Conservation (phyloP, 441 rosid genomes). For the Pelargonium myrrhifolium region DNA sequence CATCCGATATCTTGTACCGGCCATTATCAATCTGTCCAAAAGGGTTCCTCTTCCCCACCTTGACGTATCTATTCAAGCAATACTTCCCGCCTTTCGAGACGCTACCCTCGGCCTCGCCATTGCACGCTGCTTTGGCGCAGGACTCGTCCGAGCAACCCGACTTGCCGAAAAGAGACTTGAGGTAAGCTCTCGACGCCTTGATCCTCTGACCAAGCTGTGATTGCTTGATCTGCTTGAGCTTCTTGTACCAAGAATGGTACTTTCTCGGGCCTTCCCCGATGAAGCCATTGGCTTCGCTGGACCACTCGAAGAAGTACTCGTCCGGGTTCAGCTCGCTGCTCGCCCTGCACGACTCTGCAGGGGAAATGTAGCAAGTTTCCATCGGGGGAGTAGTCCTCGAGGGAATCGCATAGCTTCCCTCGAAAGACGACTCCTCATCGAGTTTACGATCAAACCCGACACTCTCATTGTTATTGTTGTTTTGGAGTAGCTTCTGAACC, state of each 20-base stretch:
- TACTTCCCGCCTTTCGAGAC: constrained; percentile 15
- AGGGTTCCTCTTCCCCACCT: constrained; percentile 30
- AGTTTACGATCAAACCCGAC: background rate
- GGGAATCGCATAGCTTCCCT: constrained; percentile 24
- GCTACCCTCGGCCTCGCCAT: constrained; percentile 17
- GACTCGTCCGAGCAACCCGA: constrained; percentile 51
- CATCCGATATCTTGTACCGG: constrained; percentile 21
- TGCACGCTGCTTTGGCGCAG: constrained; percentile 28
- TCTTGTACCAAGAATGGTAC: constrained; percentile 43
- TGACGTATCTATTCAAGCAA: constrained; percentile 25
- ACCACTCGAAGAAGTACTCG: constrained; percentile 56
- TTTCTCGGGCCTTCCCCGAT: constrained; percentile 22
- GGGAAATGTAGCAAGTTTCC: constrained; percentile 37
- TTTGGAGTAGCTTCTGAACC: constrained; percentile 61
- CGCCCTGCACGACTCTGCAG: constrained; percentile 47
- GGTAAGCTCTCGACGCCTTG: constrained; percentile 57
- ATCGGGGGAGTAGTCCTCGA: constrained; percentile 23
- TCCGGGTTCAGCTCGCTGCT: constrained; percentile 49
- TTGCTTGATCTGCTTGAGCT: constrained; percentile 46
- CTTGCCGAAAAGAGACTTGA: constrained; percentile 52
- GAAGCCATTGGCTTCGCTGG: constrained; percentile 40
- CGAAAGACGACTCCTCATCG: background rate
- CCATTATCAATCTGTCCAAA: constrained; percentile 11
- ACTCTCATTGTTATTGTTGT: constrained; percentile 3
- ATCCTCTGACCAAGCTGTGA: constrained; percentile 51